phyloP scores from a whole-genome alignment of 1,139 yeast genomes.

The Insectozyma bohioensis region DNA sequence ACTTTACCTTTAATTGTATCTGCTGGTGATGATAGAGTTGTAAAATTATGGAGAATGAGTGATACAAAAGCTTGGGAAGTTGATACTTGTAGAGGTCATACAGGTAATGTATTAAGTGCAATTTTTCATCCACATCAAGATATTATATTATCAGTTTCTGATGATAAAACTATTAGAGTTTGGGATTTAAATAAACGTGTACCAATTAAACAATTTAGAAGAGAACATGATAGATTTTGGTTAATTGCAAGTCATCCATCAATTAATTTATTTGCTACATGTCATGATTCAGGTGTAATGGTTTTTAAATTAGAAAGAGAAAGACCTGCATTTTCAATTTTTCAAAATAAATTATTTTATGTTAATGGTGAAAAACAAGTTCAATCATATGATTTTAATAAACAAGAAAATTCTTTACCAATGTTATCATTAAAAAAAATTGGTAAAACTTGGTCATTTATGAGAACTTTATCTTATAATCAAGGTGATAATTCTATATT shows the following conservation, averaged over 20 bases:
- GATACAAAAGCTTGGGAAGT: conserved; percentile 99
- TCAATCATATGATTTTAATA: conserved; percentile 69
- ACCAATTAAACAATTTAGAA: conserved; percentile 90
- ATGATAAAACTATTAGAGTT: conserved; percentile 94
- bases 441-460: conserved; percentile 84
- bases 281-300: conserved; percentile 98
- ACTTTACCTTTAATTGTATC: conserved; percentile 92
- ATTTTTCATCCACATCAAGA: conserved; percentile 94
- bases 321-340: conserved; percentile 83
- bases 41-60: conserved; percentile 97
- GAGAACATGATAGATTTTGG: conserved; percentile 97
- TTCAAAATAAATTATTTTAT: conserved; percentile 69
- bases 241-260: conserved; percentile 83
- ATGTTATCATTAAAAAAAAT: conserved; percentile 80
- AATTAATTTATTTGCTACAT: conserved; percentile 91
- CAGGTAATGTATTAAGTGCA: conserved; percentile 87
- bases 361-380: conserved; percentile 86
- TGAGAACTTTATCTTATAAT: conserved; percentile 83
- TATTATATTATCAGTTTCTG: conserved; percentile 88
- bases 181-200: conserved; percentile 97
- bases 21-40: conserved; percentile 94
- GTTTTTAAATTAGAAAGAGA: conserved; percentile 97
- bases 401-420: conserved; percentile 67
- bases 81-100: conserved; percentile 97
- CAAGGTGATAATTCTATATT: conserved; percentile 88